Base-by-base conservation (phyloP, 257 asterid species). In the Plantago elongata region DNA sequence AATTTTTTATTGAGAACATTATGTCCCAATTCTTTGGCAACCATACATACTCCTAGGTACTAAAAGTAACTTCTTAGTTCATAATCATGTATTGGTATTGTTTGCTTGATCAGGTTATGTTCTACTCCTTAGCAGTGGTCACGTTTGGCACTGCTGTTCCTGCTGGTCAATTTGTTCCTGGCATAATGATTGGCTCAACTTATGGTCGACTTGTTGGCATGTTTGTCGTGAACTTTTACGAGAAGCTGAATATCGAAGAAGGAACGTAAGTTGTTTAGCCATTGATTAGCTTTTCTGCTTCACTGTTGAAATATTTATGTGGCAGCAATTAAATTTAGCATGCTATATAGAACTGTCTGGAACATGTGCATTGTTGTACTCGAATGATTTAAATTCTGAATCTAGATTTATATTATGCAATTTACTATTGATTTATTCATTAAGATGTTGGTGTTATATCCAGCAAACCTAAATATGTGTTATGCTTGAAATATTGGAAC, bases 171-270 rank as follows among this genome's bases (percentile, higher is more conserved):
- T 93, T 93, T 77, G 90, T 93, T 76, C 99, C 99, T 52, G 97
- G 96, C 59, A 93, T 93, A 75, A 87, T 93, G 96, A 93, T 89
- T 61, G 99, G 99, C 46, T 87, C 99, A 65, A 87, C 99, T 40
- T 93, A 93, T 74, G 99, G 99, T 44, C 96, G 99, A 57, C 88
- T 93, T 66, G 94, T 93, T 77, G 99, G 99, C 83, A 89, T 87
- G 97, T 83, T 93, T 74, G 99, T 82, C 40, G 99, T 89, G 65
- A 89, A 85, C 76, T 89, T 80, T 75, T 93, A 84, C 79, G 64
- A 57, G 79, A 89, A 73, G 77, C 79, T 79, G 69, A 89, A 89
- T 71, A 87, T 93, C 51, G 97, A 93, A 75, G 99, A 93, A 81
- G 99, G 97, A 81, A 89, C 99, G 99, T 92, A 75, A 86, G 99